phyloP scores from a whole-genome alignment of 345 rosid species.

The Eutrema heterophyllum region DNA sequence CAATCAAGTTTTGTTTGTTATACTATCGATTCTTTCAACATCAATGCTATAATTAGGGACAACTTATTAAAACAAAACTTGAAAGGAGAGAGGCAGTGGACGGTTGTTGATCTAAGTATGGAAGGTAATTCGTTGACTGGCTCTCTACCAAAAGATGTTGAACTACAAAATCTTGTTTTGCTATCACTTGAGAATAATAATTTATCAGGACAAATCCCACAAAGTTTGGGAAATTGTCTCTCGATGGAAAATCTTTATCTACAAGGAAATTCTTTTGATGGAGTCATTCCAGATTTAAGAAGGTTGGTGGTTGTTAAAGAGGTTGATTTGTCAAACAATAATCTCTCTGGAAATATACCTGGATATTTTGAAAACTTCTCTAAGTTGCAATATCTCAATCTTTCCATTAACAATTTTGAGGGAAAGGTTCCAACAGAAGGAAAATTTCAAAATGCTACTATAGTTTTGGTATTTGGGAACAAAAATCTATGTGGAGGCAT shows the following conservation, averaged over 20 bases:
- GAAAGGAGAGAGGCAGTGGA: background rate
- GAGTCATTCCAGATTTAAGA: background rate
- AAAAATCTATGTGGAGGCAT: background rate
- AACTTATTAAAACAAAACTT: background rate
- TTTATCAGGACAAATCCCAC: too few species aligned
- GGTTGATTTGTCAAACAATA: background rate
- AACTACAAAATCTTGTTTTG: too few species aligned
- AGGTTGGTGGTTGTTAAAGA: background rate
- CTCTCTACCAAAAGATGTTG: too few species aligned
- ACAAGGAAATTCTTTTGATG: background rate
- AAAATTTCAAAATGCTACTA: background rate
- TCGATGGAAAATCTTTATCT: background rate
- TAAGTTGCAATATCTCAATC: background rate
- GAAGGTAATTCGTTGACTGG: too few species aligned
- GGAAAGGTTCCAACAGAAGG: background rate
- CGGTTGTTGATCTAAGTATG: background rate
- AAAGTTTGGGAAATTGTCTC: too few species aligned
- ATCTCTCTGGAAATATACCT: background rate
- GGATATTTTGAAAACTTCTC: background rate
- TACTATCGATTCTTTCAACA: background rate
- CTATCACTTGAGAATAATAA: too few species aligned
- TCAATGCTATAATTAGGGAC: background rate
- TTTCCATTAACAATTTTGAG: background rate
- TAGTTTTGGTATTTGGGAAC: background rate
- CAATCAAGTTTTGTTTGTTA: background rate